phyloP scores from a whole-genome alignment of 495 filamentous ascomycete genomes.

The Rusavskia elegans region DNA sequence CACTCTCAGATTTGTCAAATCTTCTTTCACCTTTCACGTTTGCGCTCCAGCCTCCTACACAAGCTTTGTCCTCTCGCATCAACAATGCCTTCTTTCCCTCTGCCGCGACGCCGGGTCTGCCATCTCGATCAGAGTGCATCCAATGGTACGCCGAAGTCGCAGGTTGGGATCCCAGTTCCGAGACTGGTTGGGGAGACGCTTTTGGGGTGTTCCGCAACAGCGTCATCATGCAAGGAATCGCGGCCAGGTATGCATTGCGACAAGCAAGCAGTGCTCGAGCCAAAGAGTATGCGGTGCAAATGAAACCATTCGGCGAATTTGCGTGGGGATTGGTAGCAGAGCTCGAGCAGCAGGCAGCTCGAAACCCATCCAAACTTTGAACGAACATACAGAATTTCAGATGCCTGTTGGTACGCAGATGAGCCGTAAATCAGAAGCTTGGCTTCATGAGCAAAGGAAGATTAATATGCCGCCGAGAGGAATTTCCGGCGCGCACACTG shows the following conservation, averaged over 20 bases:
- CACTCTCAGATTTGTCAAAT: constrained; percentile 74
- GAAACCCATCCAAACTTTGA: constrained; percentile 35
- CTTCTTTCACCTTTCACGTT: constrained; percentile 49
- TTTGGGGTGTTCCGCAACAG: constrained; percentile 51
- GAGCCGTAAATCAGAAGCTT: too few relatives aligned
- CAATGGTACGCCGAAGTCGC: constrained; percentile 62
- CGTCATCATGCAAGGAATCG: constrained; percentile 89
- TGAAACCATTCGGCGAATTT: constrained; percentile 50
- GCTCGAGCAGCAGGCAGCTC: constrained; percentile 21
- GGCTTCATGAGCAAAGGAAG: too few relatives aligned
- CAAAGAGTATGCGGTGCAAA: constrained; percentile 46
- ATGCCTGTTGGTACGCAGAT: neutral
- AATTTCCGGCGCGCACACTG: too few relatives aligned
- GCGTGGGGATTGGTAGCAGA: constrained; percentile 54
- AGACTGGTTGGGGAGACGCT: constrained; percentile 45
- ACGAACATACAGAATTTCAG: neutral
- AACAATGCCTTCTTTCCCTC: constrained; percentile 11
- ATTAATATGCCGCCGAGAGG: too few relatives aligned
- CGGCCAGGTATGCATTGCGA: constrained; percentile 62
- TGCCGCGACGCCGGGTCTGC: constrained; percentile 49
- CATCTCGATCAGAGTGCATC: constrained; percentile 49
- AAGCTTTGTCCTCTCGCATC: constrained; percentile 4
- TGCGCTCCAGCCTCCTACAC: constrained; percentile 6
- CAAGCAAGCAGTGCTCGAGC: constrained; percentile 86
- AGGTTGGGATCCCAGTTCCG: constrained; percentile 45